Base-by-base conservation (phyloP, 1,284 basidiomycete species). In the Cryptococcus sp. region DNA sequence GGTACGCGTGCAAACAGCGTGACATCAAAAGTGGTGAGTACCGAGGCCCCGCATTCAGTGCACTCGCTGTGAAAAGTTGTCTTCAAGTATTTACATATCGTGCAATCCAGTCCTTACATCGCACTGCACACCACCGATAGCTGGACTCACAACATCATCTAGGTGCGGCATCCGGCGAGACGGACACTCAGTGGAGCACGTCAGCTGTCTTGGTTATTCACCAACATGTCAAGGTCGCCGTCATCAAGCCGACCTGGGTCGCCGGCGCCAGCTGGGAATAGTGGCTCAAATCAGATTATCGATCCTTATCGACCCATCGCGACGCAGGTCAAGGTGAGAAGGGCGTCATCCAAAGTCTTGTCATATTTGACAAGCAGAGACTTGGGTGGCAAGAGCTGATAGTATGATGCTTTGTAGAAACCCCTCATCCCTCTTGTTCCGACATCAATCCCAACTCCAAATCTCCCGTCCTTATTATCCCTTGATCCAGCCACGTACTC, bases 281-380 rank as follows among this genome's bases (percentile, higher is more conserved):
- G 29, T 13, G 23, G 43, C 11, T 23, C 26, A n/a, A 46, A 19
- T 3, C 60, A 55, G 26, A 50, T 34, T 20, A 62, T 63, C 6
- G 68, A 71, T 46, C 46, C 63, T 10, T 72, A 72, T 55, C 50
- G 68, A 17, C 50, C 63, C 0, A 25, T 72, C 16, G 63, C 69
- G 1, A 41, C 54, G 11, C 62, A 62, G n/a, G 52, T 72, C 41
- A 67, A 66, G 49, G 67, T 71, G 39, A 17, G 67, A 45, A 16
- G n/a, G 17, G 37, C 37, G 13, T 43, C 37, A 23, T 40, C 10
- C 44, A 44, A 17, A 8, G 8, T 38, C 13, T 19, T 17, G 15
- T 34, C 6, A 37, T 11, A 3, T 20, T 22, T n/a, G 41, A 4
- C 10, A 19, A 38, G 17, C 16, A 38, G 25, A 23, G 16, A 25